Evolutionary conservation across 352 stramenopile species (phyloP).

Genomic region (Pythium rhizo-oryzae): DNA sequence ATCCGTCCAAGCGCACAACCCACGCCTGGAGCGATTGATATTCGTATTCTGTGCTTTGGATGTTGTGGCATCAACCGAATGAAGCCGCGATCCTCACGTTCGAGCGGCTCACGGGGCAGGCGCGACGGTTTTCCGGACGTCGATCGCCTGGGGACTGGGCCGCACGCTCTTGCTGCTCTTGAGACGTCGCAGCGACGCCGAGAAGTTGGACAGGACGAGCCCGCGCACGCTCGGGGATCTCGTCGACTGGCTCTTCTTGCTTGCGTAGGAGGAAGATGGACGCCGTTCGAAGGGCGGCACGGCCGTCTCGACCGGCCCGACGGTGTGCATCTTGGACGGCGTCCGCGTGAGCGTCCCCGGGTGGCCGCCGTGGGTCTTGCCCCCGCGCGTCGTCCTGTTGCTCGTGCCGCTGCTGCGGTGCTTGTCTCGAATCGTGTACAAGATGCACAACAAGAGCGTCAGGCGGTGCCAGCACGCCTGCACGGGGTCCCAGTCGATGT

Average conservation of each 20-base stretch:
- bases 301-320: background rate
- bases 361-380: background rate
- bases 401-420: background rate
- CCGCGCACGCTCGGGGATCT: background rate
- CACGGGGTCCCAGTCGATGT: background rate
- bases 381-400: background rate
- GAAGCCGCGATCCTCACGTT: no score
- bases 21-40: background rate
- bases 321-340: background rate
- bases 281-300: background rate
- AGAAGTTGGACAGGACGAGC: background rate
- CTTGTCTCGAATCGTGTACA: conserved; percentile 2
- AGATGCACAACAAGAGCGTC: conserved; percentile 8
- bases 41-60: background rate
- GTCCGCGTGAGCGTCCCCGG: background rate
- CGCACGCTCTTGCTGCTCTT: background rate
- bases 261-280: background rate
- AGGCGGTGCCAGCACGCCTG: conserved; percentile 7
- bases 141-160: background rate
- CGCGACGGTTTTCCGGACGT: background rate
- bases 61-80: background rate
- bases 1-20: background rate
- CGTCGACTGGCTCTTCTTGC: background rate
- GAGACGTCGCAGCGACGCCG: background rate
- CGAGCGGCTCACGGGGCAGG: no score